Evolutionary conservation across 768 basidiomycete species (phyloP), one percentile per base, ranked within the genome.

Genomic region (Psilocybe cubensis): DNA sequence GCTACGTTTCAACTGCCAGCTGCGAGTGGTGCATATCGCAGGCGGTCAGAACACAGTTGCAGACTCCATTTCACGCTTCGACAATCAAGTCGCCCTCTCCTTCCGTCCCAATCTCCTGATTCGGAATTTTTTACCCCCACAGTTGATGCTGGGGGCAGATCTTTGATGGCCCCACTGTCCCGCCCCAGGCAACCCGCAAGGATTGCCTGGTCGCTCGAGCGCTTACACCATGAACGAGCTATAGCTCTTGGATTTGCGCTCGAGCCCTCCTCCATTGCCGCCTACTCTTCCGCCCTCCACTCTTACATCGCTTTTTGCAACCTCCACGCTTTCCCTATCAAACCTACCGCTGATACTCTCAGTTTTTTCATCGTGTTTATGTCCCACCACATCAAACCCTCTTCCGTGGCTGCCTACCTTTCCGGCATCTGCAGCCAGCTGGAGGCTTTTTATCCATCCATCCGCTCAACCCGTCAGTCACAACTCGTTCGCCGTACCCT

Each of bases 261-360:
- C 20, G 68, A 74, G 14, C 17, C 11, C 0, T 64, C 65, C 3
- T 70, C 73, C 0, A 2, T n/a, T 0, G 0, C 17, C 0, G 51
- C 66, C 0, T 79, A 79, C 58, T 51, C 64, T 1, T 76, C 75
- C 0, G 67, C 71, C 8, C 55, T 76, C 21, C 68, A 76, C 23
- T 78, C 73, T 1, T 80, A 79, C 41, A 21, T 78, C 9, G 59
- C 64, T 0, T 79, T 80, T 61, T 66, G 67, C 41, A 21, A 56
- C 0, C 0, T 60, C 0, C 77, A 80, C 49, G 4, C 67, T 3
- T 62, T 76, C 14, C 68, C 76, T 3, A 23, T 74, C 17, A 65
- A 74, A 0, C 79, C 78, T 0, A 76, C 75, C 0, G 52, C 61
- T 3, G 70, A 78, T 43, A 77, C 76, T 0, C 60, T 81, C 2